These are phyloP conservation scores for Camellia lanceoleosa DNA, from an alignment of 148 eudicot species.

Conservation along the genomic window DNA sequence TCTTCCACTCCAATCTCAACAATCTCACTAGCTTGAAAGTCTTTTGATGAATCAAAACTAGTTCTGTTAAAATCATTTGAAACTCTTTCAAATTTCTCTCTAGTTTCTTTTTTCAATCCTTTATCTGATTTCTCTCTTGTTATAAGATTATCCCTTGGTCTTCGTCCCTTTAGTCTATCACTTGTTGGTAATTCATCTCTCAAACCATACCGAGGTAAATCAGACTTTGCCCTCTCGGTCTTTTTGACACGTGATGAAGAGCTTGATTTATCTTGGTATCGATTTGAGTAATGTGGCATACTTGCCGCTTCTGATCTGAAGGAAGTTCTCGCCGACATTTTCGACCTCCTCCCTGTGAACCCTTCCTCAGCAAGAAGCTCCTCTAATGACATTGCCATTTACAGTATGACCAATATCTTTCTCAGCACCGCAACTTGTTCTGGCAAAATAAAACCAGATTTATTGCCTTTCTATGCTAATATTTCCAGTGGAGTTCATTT, in stretches of 20 bases:
- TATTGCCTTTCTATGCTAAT: background rate
- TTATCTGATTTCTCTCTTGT: constrained; percentile 16
- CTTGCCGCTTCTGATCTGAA: constrained; percentile 16
- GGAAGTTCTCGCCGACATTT: constrained; percentile 23
- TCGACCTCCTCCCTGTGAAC: constrained; percentile 33
- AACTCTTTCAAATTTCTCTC: constrained; percentile 18
- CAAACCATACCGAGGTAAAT: constrained; percentile 16
- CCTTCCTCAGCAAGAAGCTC: constrained; percentile 55
- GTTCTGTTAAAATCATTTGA: constrained; percentile 16
- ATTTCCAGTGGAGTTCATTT: background rate
- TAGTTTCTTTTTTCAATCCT: constrained; percentile 14
- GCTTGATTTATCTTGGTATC: constrained; percentile 14
- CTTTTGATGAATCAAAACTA: constrained; percentile 8
- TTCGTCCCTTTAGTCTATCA: constrained; percentile 18
- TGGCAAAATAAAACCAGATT: background rate
- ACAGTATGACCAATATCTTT: background rate
- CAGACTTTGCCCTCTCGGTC: constrained; percentile 38
- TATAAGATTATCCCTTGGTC: constrained; percentile 15
- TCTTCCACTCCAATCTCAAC: constrained; percentile 25
- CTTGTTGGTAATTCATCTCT: constrained; percentile 21
- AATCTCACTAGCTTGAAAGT: constrained; percentile 15
- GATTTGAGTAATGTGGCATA: constrained; percentile 16
- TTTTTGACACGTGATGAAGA: constrained; percentile 19
- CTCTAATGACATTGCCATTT: constrained; percentile 52
- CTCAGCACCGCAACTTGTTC: constrained; percentile 5